Percentiles rank a stretch among this genome's conserved stretches.
Conservation (phyloP, 495 filamentous ascomycete genomes). For the Xylaria sp. region DNA sequence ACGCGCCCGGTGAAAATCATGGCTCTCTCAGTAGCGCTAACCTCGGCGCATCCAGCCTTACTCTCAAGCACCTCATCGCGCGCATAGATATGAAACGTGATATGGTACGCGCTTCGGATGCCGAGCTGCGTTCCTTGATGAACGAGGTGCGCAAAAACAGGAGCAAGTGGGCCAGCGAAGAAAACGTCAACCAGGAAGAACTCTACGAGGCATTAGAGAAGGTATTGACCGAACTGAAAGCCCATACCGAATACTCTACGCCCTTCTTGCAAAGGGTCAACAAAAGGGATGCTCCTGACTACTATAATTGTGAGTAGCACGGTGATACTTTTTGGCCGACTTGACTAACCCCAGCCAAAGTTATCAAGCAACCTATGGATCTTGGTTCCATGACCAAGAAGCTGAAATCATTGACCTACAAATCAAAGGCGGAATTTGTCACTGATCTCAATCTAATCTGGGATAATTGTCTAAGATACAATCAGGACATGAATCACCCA, state of each 20-base stretch:
- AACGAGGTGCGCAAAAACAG: conserved; percentile 96
- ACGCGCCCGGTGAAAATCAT: conserved; percentile 62
- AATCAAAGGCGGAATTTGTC: conserved; percentile 94
- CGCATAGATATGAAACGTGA: conserved; percentile 91
- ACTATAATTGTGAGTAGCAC: conserved; percentile 74
- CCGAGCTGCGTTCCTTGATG: conserved; percentile 88
- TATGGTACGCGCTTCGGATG: conserved; percentile 86
- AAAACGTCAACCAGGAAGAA: conserved; percentile 96
- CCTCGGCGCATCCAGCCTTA: conserved; percentile 94
- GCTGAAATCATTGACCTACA: conserved; percentile 84
- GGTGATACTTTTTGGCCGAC: background rate
- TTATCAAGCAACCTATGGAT: conserved; percentile 98
- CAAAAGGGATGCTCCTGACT: conserved; percentile 96
- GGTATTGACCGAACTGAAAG: conserved; percentile 93
- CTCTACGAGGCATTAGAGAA: conserved; percentile 96
- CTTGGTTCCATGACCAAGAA: conserved; percentile 98
- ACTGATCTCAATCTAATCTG: conserved; percentile 93
- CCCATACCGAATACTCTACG: conserved; percentile 93
- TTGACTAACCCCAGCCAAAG: conserved; percentile 52
- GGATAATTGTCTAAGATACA: conserved; percentile 95
- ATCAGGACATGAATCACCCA: conserved; percentile 84
- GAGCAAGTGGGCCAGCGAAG: conserved; percentile 98
- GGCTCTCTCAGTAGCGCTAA: conserved; percentile 92
- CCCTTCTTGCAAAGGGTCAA: conserved; percentile 92
- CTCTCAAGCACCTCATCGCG: conserved; percentile 93